Evolutionary conservation across 768 basidiomycete genomes (phyloP).

Genomic region (Boletus bicolor): DNA sequence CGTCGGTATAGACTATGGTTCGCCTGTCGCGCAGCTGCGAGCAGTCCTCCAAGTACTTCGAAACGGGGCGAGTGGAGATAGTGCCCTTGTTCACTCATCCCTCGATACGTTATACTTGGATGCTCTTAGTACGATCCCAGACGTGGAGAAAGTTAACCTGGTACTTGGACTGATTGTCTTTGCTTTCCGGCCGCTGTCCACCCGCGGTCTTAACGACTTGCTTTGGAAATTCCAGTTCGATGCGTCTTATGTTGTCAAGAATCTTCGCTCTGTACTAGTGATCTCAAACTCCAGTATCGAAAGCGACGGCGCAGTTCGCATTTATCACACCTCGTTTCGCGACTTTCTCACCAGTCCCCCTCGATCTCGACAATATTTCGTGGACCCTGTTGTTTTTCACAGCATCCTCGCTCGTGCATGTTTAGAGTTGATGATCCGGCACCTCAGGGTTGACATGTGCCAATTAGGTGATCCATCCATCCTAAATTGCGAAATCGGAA

Average conservation of each 20-base stretch:
- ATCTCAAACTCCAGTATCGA: conserved; percentile 2
- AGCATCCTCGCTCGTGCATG: conserved; percentile 11
- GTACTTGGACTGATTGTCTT: conserved; percentile 12
- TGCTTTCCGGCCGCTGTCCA: conserved; percentile 12
- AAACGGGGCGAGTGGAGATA: background rate
- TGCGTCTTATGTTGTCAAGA: conserved; percentile 7
- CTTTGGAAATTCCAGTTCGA: conserved; percentile 8
- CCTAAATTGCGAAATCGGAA: conserved; percentile 12
- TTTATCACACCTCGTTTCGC: conserved; percentile 23
- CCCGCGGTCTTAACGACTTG: conserved; percentile 9
- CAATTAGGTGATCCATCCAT: conserved; percentile 8
- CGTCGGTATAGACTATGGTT: conserved; percentile 11
- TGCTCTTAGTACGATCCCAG: conserved; percentile 8
- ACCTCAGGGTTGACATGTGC: conserved; percentile 16
- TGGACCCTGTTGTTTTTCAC: conserved; percentile 12
- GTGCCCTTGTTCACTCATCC: conserved; percentile 8
- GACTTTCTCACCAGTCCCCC: conserved; percentile 16
- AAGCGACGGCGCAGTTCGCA: conserved; percentile 10
- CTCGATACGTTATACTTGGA: conserved; percentile 18
- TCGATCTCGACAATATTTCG: conserved; percentile 17
- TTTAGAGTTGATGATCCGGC: conserved; percentile 14
- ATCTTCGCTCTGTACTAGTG: conserved; percentile 15
- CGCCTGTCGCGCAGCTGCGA: conserved; percentile 10
- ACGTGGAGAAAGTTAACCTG: conserved; percentile 7
- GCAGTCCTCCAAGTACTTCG: conserved; percentile 9